These are phyloP conservation scores for Nakaseomyces kungkrabaensis DNA, from an alignment of 1,139 yeast genomes.

Conservation along the genomic window DNA sequence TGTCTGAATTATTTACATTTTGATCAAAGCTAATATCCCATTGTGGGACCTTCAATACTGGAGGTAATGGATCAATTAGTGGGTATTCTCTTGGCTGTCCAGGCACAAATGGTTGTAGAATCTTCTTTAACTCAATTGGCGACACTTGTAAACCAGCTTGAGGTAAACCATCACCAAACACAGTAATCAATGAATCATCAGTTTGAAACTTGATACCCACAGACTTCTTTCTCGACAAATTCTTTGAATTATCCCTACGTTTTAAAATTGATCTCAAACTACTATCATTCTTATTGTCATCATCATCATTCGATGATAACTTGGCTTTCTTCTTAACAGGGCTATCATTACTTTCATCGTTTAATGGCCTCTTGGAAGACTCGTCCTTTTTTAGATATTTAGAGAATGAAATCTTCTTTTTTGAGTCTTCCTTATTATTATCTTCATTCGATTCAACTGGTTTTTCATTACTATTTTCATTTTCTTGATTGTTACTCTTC, in stretches of 20 bases:
- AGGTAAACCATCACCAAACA: slow-evolving; percentile 29
- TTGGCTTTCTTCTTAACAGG: slow-evolving; percentile 2
- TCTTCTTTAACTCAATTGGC: slow-evolving; percentile 24
- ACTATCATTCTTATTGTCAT: slow-evolving; percentile 4
- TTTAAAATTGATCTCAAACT: slow-evolving; percentile 17
- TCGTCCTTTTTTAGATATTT: slow-evolving; percentile 27
- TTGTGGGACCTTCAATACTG: slow-evolving; percentile 3
- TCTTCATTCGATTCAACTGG: not conserved
- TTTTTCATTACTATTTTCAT: not conserved
- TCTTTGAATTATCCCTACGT: slow-evolving; percentile 7
- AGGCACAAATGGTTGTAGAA: slow-evolving; percentile 27
- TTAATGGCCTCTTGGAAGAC: slow-evolving; percentile 6
- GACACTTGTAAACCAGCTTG: slow-evolving; percentile 22
- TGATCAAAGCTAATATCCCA: slow-evolving; percentile 2
- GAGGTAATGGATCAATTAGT: slow-evolving; percentile 9
- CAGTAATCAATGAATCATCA: slow-evolving; percentile 22
- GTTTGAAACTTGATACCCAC: slow-evolving; percentile 19
- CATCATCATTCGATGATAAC: not conserved
- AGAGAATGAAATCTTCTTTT: slow-evolving; percentile 29
- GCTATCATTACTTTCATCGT: slow-evolving; percentile 10
- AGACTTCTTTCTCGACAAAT: slow-evolving; percentile 4
- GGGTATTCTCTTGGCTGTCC: slow-evolving; percentile 28
- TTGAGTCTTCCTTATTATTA: slow-evolving; percentile 11
- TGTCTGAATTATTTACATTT: slow-evolving; percentile 19
- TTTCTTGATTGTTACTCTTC: not conserved